Conservation (phyloP, 2,329 filamentous ascomycete species). For the Nemania serpens region DNA sequence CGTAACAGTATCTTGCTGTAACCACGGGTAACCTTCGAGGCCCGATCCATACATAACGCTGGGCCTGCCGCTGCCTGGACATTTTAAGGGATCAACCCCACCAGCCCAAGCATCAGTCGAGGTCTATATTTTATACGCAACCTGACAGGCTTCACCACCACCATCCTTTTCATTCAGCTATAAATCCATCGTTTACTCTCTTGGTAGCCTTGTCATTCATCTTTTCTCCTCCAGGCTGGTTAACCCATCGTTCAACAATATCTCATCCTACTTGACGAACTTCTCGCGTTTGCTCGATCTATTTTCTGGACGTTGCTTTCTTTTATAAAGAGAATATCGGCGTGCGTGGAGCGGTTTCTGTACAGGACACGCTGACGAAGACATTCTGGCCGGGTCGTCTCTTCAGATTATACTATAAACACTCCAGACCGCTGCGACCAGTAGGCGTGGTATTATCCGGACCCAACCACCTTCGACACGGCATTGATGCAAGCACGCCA, state of each 20-base stretch:
- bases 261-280: slow-evolving; percentile 1
- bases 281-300: slow-evolving; percentile 19
- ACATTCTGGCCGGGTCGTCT: slow-evolving; percentile 5
- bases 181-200: slow-evolving; percentile 32
- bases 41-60: slow-evolving; percentile 50
- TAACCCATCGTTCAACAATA: slow-evolving; percentile 15
- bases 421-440: slow-evolving; percentile 9
- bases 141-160: slow-evolving; percentile 31
- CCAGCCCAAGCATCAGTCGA: slow-evolving; percentile 46
- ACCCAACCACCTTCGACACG: background rate
- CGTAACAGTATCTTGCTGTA: slow-evolving; percentile 47
- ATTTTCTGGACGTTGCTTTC: slow-evolving; percentile 1
- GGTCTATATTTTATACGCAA: slow-evolving; percentile 47
- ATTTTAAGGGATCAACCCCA: slow-evolving; percentile 48
- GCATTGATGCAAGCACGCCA: slow-evolving; percentile 1
- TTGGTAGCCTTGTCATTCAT: slow-evolving; percentile 9
- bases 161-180: slow-evolving; percentile 19
- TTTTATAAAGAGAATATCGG: slow-evolving; percentile 3
- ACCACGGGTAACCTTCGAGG: slow-evolving; percentile 46
- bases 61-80: slow-evolving; percentile 46
- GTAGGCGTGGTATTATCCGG: background rate
- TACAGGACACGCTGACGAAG: background rate
- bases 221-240: slow-evolving; percentile 9
- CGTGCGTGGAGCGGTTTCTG: slow-evolving; percentile 8
- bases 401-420: background rate